Conservation (phyloP, 73 alveolate genomes). For the Tetrahymena borealis region DNA sequence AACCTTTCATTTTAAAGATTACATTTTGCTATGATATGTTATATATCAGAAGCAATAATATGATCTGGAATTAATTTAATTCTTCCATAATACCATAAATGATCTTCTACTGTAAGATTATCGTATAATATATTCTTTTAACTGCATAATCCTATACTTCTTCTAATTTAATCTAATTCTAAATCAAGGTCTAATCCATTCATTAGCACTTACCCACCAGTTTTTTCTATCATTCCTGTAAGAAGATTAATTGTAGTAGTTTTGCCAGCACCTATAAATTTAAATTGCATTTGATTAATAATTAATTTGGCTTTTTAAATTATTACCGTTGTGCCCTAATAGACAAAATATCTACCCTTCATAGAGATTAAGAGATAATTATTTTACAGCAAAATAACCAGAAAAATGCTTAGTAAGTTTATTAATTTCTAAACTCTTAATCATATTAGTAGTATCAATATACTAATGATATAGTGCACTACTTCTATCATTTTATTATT, state of each 20-base stretch:
- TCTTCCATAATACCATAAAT: constrained; percentile 54
- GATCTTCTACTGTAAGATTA: constrained; percentile 70
- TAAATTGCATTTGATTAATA: too few species aligned
- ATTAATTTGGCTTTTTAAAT: too few species aligned
- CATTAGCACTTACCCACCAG: constrained; percentile 48
- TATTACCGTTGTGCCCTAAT: constrained; percentile 98
- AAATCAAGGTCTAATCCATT: constrained; percentile 55
- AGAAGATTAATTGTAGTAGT: constrained; percentile 90
- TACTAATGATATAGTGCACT: background rate
- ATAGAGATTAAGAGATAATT: constrained; percentile 38
- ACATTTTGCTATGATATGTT: constrained; percentile 51
- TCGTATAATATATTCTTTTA: constrained; percentile 92
- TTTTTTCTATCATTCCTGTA: constrained; percentile 60
- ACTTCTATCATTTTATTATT: too few species aligned
- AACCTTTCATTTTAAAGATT: constrained; percentile 51
- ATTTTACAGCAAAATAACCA: constrained; percentile 80
- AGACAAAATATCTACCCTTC: constrained; percentile 47
- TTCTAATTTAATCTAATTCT: constrained; percentile 61
- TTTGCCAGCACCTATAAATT: constrained; percentile 99
- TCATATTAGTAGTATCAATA: background rate
- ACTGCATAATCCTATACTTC: constrained; percentile 94
- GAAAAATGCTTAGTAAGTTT: constrained; percentile 39
- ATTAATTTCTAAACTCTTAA: background rate
- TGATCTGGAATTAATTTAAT: constrained; percentile 33
- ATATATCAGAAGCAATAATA: constrained; percentile 41